Conservation (phyloP, 2,329 filamentous ascomycete genomes). For the Colletotrichum coccodes region DNA sequence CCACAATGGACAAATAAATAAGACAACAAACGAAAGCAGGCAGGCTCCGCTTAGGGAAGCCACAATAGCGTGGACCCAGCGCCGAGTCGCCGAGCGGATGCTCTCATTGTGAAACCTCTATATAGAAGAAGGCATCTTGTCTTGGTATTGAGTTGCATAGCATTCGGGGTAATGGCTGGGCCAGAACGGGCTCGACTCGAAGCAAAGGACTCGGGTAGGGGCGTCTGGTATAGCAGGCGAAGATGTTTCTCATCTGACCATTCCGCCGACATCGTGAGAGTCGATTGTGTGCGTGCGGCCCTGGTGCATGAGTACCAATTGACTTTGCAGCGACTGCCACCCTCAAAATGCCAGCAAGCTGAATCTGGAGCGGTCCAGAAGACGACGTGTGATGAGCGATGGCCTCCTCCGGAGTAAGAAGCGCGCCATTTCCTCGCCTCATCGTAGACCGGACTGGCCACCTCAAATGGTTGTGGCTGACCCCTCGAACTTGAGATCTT, state of each 20-base stretch:
- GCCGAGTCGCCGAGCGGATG: conserved; percentile 13
- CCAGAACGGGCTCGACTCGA: background rate
- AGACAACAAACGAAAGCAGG: background rate
- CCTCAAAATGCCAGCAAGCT: background rate
- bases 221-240: background rate
- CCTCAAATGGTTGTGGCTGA: background rate
- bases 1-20: background rate
- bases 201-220: background rate
- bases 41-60: background rate
- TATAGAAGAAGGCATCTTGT: conserved; percentile 11
- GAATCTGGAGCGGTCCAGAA: conserved; percentile 22
- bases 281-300: background rate
- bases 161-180: background rate
- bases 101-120: background rate
- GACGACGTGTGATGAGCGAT: conserved; percentile 5
- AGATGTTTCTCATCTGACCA: background rate
- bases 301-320: background rate
- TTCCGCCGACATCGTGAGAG: background rate
- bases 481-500: background rate
- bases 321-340: background rate
- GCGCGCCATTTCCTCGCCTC: conserved; percentile 13
- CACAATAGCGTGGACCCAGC: background rate
- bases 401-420: background rate
- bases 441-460: background rate
- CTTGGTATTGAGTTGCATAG: background rate